These are phyloP conservation scores for Jimgerdemannia flammicorona DNA, from an alignment of 192 early-diverging fungal species.

Conservation along the genomic window DNA sequence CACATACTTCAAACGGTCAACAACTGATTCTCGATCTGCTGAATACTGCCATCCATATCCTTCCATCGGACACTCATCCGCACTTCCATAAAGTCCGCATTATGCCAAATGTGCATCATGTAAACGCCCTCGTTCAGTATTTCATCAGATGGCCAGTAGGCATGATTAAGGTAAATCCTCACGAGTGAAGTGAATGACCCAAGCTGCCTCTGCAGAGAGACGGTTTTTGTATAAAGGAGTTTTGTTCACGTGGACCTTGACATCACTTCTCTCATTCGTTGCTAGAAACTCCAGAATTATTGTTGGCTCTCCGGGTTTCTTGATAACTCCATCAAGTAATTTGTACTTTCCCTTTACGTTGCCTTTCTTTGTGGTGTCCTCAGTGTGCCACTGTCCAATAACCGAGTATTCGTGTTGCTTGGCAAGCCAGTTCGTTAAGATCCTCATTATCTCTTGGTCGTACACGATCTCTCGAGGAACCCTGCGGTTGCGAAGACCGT, in stretches of 20 bases:
- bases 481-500: too few relatives aligned
- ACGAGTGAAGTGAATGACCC: slow-evolving; percentile 12
- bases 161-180: slow-evolving; percentile 5
- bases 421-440: too few relatives aligned
- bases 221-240: slow-evolving; percentile 3
- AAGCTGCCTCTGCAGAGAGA: slow-evolving; percentile 3
- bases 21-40: not conserved
- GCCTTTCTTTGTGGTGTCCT: too few relatives aligned
- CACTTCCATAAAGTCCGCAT: not conserved
- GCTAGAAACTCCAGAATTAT: slow-evolving; percentile 11
- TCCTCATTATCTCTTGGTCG: too few relatives aligned
- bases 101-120: slow-evolving; percentile 4
- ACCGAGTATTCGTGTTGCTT: too few relatives aligned
- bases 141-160: slow-evolving; percentile 10
- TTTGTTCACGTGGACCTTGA: not conserved
- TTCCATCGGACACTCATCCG: slow-evolving; percentile 3
- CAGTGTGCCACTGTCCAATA: too few relatives aligned
- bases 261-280: not conserved
- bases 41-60: not conserved
- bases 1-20: too few relatives aligned
- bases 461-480: too few relatives aligned
- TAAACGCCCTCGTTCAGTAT: slow-evolving; percentile 2
- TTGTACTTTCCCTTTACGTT: too few relatives aligned
- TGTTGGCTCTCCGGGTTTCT: not conserved
- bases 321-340: too few relatives aligned